Conservation (phyloP, 2,329 filamentous ascomycete genomes). For the Aspergillus thermomutatus region DNA sequence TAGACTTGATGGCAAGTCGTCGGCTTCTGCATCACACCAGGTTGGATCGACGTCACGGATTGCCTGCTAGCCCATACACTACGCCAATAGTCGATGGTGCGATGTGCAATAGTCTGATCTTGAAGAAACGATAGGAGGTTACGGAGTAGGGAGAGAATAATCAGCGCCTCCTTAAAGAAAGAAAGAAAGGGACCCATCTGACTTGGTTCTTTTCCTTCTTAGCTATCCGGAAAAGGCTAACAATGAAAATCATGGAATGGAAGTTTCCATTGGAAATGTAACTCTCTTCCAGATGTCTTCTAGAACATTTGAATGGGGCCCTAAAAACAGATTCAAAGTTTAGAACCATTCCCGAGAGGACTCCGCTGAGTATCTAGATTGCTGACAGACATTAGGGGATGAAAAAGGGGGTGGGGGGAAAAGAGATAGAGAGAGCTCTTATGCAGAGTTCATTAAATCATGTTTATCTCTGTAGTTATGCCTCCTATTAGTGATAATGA, state of each 20-base stretch:
- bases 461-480: background rate
- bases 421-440: background rate
- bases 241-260: slow-evolving; percentile 10
- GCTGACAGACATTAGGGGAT: background rate
- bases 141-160: background rate
- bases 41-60: slow-evolving; percentile 17
- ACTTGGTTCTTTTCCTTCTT: background rate
- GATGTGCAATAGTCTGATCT: slow-evolving; percentile 13
- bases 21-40: background rate
- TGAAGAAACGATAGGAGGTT: background rate
- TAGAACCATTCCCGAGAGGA: background rate
- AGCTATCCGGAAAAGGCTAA: background rate
- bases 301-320: slow-evolving; percentile 23
- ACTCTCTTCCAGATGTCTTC: slow-evolving; percentile 33
- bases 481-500: background rate
- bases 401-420: background rate
- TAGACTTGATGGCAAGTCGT: background rate
- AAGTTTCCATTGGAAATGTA: slow-evolving; percentile 22
- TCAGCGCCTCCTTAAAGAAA: background rate
- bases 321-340: background rate
- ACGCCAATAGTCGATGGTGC: slow-evolving; percentile 17
- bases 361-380: background rate
- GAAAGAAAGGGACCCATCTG: background rate
- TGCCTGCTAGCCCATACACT: slow-evolving; percentile 8
- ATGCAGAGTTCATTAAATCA: background rate